Conservation (phyloP, 2,329 filamentous ascomycete genomes). For the Alternaria metachromatica region DNA sequence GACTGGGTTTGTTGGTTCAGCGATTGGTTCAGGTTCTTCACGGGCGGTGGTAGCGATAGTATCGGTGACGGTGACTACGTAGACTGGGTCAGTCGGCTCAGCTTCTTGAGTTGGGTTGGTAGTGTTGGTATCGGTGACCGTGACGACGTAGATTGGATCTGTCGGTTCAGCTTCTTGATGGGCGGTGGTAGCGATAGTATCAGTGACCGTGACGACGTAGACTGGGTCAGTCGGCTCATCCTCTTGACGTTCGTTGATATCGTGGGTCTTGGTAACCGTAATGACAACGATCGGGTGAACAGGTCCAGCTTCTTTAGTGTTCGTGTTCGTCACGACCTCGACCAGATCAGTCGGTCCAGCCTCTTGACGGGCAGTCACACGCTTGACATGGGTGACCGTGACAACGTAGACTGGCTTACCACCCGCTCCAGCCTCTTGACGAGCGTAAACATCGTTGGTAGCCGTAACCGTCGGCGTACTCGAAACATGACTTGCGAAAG, state of each 20-base stretch:
- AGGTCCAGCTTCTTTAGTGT: background rate
- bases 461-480: background rate
- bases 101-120: accelerated
- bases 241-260: background rate
- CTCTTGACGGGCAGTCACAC: background rate
- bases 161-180: background rate
- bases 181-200: background rate
- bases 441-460: background rate
- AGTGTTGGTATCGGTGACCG: background rate
- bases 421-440: background rate
- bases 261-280: accelerated
- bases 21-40: background rate
- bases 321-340: background rate
- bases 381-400: background rate
- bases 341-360: background rate
- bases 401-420: background rate
- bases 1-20: background rate
- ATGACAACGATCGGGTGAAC: background rate
- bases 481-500: background rate
- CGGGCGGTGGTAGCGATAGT: background rate
- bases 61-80: background rate
- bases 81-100: background rate
- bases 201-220: background rate
- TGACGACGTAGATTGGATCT: background rate
- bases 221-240: background rate